Evolutionary conservation across 495 filamentous ascomycete species (phyloP).

Genomic region (Penicillium lividum): DNA sequence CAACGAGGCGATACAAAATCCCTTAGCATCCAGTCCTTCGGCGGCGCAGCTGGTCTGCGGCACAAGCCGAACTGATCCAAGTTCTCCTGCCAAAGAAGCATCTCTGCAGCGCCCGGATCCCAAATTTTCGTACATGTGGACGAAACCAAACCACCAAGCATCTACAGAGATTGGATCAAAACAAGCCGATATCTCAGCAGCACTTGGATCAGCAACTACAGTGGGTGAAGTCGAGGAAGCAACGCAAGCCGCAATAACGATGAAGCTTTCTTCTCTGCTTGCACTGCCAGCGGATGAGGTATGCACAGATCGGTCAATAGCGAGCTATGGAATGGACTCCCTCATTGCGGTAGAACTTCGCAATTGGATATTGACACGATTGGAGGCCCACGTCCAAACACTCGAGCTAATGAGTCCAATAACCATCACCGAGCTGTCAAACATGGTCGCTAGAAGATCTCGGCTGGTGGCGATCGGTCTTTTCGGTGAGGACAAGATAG

Average conservation of each 20-base stretch:
- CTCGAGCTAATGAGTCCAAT: slow-evolving; percentile 12
- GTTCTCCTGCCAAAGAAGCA: neutral
- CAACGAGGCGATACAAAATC: neutral
- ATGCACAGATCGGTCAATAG: neutral
- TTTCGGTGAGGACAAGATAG: too few relatives aligned
- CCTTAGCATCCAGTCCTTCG: too few relatives aligned
- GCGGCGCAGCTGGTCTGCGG: neutral
- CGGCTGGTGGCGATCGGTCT: too few relatives aligned
- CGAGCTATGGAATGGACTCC: slow-evolving; percentile 44
- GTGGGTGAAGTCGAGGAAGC: neutral
- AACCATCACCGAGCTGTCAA: too few relatives aligned
- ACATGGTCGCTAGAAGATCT: too few relatives aligned
- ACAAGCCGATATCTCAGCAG: too few relatives aligned
- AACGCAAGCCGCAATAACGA: neutral
- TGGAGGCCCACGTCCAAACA: slow-evolving; percentile 42
- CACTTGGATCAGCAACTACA: too few relatives aligned
- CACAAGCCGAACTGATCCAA: neutral
- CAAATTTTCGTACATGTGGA: too few relatives aligned
- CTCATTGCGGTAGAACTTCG: slow-evolving; percentile 56
- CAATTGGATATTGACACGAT: slow-evolving; percentile 47
- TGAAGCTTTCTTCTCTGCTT: neutral
- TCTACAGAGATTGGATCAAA: too few relatives aligned
- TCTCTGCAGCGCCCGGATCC: too few relatives aligned
- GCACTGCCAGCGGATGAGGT: neutral
- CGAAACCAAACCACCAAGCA: too few relatives aligned